Conservation (phyloP, 495 filamentous ascomycete species). For the Extremus antarcticus region DNA sequence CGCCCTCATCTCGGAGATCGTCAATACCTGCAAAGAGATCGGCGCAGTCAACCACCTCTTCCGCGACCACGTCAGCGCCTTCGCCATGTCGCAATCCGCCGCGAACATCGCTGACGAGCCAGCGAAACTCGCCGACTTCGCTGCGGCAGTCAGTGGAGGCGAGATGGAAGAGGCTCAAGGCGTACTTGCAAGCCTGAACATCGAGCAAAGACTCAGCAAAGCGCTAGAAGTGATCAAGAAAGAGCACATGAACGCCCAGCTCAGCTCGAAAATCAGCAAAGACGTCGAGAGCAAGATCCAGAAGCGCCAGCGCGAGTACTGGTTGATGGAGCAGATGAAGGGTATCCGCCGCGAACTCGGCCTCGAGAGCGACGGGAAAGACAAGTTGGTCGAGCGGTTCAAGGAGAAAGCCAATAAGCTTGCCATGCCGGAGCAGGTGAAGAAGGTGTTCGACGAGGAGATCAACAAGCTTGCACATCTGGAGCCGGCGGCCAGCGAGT, state of each 20-base stretch:
- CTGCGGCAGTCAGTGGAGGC: slow-evolving; percentile 83
- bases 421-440: slow-evolving; percentile 91
- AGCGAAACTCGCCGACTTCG: slow-evolving; percentile 90
- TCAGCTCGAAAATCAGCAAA: slow-evolving; percentile 95
- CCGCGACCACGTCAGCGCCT: slow-evolving; percentile 92
- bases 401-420: slow-evolving; percentile 89
- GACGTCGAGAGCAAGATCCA: slow-evolving; percentile 97
- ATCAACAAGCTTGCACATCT: slow-evolving; percentile 91
- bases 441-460: slow-evolving; percentile 97
- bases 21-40: slow-evolving; percentile 96
- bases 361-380: slow-evolving; percentile 94
- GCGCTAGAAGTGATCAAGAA: slow-evolving; percentile 89
- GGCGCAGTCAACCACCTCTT: slow-evolving; percentile 90
- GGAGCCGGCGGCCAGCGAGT: slow-evolving; percentile 90
- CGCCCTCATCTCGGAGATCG: slow-evolving; percentile 91
- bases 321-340: slow-evolving; percentile 99
- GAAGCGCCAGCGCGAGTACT: slow-evolving; percentile 96
- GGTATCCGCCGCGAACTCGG: slow-evolving; percentile 93
- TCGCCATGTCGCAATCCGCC: slow-evolving; percentile 86
- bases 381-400: slow-evolving; percentile 94
- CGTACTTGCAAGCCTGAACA: slow-evolving; percentile 76
- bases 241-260: slow-evolving; percentile 92
- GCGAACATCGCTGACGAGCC: slow-evolving; percentile 93
- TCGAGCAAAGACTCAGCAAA: slow-evolving; percentile 83
- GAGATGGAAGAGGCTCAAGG: slow-evolving; percentile 88